Evolutionary conservation across 2,329 filamentous ascomycete species (phyloP).

Genomic region (Magnaporthiopsis incrustans): DNA sequence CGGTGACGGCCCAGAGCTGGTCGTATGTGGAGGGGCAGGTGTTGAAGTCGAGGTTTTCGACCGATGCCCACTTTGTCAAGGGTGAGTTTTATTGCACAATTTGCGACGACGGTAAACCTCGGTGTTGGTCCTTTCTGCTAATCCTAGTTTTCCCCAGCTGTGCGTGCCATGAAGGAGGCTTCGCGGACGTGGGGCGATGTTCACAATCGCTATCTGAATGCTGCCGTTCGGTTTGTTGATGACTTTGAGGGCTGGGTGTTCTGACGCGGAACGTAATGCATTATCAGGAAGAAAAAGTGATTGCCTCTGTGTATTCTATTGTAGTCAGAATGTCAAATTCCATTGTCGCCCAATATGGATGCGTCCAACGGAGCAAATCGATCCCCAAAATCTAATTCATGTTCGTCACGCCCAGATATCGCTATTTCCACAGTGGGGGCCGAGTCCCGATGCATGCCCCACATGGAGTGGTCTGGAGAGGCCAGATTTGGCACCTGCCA

Average conservation of each 20-base stretch:
- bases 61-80: conserved; percentile 82
- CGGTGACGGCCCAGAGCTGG: conserved; percentile 63
- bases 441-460: neutral
- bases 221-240: conserved; percentile 64
- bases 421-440: neutral
- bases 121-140: neutral
- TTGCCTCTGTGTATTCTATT: neutral
- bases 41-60: conserved; percentile 56
- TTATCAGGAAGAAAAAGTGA: neutral
- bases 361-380: neutral
- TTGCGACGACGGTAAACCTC: neutral
- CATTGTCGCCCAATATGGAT: neutral
- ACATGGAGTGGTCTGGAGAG: neutral
- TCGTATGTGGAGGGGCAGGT: conserved; percentile 65
- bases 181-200: conserved; percentile 67
- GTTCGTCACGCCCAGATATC: neutral
- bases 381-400: neutral
- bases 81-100: conserved; percentile 33
- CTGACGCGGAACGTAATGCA: conserved; percentile 3
- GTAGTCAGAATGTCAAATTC: neutral
- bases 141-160: conserved; percentile 32
- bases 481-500: neutral
- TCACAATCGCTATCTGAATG: conserved; percentile 55
- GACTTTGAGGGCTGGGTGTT: conserved; percentile 60
- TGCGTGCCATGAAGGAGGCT: conserved; percentile 68